Conservation (phyloP, 148 eudicot species). For the Chenopodium formosanum region DNA sequence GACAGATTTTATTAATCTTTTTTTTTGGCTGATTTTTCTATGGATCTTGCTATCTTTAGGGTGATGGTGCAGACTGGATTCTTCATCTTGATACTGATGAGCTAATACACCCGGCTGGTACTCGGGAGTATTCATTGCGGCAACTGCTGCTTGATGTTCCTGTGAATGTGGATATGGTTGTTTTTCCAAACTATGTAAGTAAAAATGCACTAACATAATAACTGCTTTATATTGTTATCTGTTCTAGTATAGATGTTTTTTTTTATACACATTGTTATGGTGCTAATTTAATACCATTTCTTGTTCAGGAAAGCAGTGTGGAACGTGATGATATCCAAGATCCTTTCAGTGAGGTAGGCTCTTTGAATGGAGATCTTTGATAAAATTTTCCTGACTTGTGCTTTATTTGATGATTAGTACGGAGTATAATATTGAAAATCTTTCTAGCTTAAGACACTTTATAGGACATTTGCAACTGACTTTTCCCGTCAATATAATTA, state of each 20-base stretch:
- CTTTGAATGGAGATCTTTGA: background rate
- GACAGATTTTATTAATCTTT: background rate
- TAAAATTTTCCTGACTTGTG: background rate
- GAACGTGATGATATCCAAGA: conserved; percentile 87
- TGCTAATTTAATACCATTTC: background rate
- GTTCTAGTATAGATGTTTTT: background rate
- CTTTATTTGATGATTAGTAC: background rate
- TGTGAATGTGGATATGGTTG: conserved; percentile 81
- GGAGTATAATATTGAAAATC: background rate
- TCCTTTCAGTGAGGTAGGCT: conserved; percentile 80
- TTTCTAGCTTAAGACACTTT: background rate
- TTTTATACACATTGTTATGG: background rate
- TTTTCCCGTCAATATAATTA: background rate
- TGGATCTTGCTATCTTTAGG: conserved; percentile 32
- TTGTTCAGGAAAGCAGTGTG: conserved; percentile 78
- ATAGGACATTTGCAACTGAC: background rate
- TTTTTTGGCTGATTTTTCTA: background rate
- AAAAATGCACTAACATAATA: conserved; percentile 9
- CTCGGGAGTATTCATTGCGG: conserved; percentile 83
- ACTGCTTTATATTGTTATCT: background rate
- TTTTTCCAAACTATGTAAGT: conserved; percentile 92
- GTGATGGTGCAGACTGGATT: conserved; percentile 85
- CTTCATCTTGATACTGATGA: conserved; percentile 94
- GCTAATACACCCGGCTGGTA: conserved; percentile 83
- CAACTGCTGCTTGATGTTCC: conserved; percentile 77